phyloP scores from a whole-genome alignment of 2,329 filamentous ascomycete genomes.

The Neonectria neomacrospora region DNA sequence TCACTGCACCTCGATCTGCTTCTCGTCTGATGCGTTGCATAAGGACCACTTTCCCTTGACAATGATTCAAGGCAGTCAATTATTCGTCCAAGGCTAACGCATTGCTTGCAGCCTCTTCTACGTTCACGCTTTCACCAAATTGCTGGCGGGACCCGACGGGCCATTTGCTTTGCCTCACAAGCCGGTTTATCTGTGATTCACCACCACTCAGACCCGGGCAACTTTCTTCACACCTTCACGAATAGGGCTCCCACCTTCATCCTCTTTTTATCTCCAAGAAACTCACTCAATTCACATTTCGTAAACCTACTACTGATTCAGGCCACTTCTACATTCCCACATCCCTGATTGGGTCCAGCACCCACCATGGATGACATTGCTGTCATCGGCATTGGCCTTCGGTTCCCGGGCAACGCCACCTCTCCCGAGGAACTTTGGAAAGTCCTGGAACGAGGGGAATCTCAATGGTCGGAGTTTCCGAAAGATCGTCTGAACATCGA shows the following conservation, averaged over 20 bases:
- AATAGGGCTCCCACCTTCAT: neutral
- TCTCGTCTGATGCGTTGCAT: neutral
- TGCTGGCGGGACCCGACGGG: neutral
- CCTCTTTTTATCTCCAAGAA: neutral
- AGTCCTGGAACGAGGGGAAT: slow-evolving; percentile 56
- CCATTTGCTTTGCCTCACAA: neutral
- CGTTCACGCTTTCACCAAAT: neutral
- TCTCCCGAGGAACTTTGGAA: slow-evolving; percentile 60
- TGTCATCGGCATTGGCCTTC: slow-evolving; percentile 62
- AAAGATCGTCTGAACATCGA: slow-evolving; percentile 61
- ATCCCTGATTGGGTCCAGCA: neutral
- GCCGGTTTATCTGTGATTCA: neutral
- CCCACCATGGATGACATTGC: slow-evolving; percentile 58
- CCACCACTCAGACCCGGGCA: neutral
- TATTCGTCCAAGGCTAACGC: too few relatives aligned
- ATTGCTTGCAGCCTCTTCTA: neutral
- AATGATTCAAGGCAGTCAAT: neutral
- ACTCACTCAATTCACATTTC: neutral
- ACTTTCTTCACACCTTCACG: neutral
- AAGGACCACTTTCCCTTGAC: neutral
- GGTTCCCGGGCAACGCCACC: slow-evolving; percentile 62
- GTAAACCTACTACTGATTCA: neutral
- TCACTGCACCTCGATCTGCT: neutral
- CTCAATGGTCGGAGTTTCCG: slow-evolving; percentile 62
- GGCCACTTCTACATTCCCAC: neutral